Conservation (phyloP, 768 basidiomycete genomes). For the Agaricus sinodeliciosus region DNA sequence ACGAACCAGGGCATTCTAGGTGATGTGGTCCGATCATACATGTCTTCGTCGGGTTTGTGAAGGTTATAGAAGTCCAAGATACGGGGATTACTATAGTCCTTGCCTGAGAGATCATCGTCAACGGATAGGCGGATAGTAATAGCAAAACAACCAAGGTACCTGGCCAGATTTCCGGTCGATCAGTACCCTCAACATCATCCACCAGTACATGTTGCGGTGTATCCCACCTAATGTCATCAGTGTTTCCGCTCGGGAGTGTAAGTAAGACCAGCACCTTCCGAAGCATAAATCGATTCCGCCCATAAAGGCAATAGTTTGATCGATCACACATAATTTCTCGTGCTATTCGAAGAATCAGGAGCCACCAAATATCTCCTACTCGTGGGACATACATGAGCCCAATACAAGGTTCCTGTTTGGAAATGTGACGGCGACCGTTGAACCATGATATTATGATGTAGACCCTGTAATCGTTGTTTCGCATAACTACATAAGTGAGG, state of each 20-base stretch:
- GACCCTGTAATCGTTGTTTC: constrained; percentile 68
- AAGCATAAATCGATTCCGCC: constrained; percentile 95
- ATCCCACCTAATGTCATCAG: constrained; percentile 67
- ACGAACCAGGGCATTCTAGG: constrained; percentile 95
- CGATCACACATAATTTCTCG: constrained; percentile 96
- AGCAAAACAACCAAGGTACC: constrained; percentile 34
- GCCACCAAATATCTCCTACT: background rate
- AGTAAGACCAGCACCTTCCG: constrained; percentile 45
- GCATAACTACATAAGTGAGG: constrained; percentile 48
- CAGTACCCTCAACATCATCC: constrained; percentile 70
- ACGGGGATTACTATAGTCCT: constrained; percentile 92
- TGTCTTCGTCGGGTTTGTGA: constrained; percentile 87
- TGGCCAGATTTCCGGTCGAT: constrained; percentile 77
- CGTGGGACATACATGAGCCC: constrained; percentile 78
- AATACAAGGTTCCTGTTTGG: constrained; percentile 95
- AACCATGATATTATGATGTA: constrained; percentile 93
- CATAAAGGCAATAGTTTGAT: constrained; percentile 97
- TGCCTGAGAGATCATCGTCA: constrained; percentile 43
- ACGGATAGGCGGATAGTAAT: background rate
- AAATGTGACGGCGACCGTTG: constrained; percentile 98
- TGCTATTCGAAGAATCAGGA: constrained; percentile 44
- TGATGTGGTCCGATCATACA: constrained; percentile 86
- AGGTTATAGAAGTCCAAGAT: constrained; percentile 80
- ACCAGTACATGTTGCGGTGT: constrained; percentile 88
- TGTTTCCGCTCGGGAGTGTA: background rate